A percentile compares a stretch with the other conserved stretches of the same genome.
Conservation (phyloP, 805 yeast species). For the Wickerhamiella siamensis region DNA sequence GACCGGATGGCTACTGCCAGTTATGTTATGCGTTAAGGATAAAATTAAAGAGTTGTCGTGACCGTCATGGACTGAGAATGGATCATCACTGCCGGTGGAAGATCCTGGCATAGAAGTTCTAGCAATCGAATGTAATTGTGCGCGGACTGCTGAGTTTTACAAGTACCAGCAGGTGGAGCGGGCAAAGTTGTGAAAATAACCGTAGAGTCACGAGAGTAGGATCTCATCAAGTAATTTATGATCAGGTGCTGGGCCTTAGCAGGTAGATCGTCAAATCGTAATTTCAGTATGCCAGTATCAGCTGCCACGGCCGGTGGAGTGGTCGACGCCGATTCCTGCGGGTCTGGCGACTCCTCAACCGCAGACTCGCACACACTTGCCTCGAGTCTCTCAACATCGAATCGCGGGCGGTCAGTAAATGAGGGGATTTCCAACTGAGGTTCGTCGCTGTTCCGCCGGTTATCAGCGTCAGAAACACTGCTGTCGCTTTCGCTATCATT, state of each 20-base stretch:
- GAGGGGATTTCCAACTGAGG: background rate
- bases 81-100: slow-evolving; percentile 71
- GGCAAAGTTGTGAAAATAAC: slow-evolving; percentile 84
- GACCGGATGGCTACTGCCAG: slow-evolving; percentile 44
- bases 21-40: slow-evolving; percentile 52
- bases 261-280: slow-evolving; percentile 73
- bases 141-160: slow-evolving; percentile 51
- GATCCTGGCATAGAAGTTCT: slow-evolving; percentile 63
- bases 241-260: slow-evolving; percentile 83
- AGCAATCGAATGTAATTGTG: slow-evolving; percentile 61
- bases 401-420: background rate
- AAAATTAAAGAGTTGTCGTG: slow-evolving; percentile 62
- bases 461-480: background rate
- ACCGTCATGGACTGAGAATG: slow-evolving; percentile 94
- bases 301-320: background rate
- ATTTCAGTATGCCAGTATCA: slow-evolving; percentile 7
- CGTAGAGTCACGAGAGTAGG: slow-evolving; percentile 47
- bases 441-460: slow-evolving; percentile 16
- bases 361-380: background rate
- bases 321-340: background rate
- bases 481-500: no score
- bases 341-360: background rate
- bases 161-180: slow-evolving; percentile 73
- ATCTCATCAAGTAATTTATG: slow-evolving; percentile 69
- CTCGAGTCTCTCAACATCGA: background rate